Evolutionary conservation across 352 stramenopile species (phyloP).

Genomic region (Globisporangium orthogonon): DNA sequence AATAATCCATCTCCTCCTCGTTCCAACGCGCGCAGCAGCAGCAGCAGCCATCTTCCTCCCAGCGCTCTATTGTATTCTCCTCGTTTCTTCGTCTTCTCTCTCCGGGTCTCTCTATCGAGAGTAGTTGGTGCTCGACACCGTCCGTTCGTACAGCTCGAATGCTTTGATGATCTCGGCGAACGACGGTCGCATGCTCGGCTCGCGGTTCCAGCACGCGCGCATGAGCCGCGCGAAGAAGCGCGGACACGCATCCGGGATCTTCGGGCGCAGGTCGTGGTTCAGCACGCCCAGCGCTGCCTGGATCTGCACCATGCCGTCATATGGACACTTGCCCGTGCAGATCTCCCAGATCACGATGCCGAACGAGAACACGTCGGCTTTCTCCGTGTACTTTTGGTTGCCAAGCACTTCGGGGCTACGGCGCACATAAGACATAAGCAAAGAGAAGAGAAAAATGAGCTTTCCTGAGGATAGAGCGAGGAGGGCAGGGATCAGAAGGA

Average conservation of each 20-base stretch:
- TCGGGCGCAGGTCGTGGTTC: conserved; percentile 68
- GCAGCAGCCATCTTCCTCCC: neutral
- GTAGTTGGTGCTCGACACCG: conserved; percentile 7
- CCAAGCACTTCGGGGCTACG: conserved; percentile 79
- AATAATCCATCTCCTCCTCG: neutral
- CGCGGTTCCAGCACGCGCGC: conserved; percentile 67
- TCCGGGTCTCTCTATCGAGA: conserved; percentile 2
- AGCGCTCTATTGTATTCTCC: neutral
- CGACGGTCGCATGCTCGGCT: conserved; percentile 62
- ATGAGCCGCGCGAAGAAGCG: conserved; percentile 73
- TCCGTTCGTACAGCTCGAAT: conserved; percentile 34
- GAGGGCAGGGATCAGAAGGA: too few relatives aligned
- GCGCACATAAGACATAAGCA: too few relatives aligned
- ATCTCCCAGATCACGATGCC: conserved; percentile 94
- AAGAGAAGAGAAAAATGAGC: neutral
- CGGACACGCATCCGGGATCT: conserved; percentile 53
- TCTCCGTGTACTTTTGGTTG: conserved; percentile 91
- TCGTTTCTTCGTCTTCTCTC: neutral
- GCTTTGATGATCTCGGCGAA: conserved; percentile 57
- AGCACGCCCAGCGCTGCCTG: conserved; percentile 73
- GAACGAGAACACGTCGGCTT: conserved; percentile 92
- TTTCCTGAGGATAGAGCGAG: neutral
- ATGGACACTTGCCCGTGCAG: conserved; percentile 85
- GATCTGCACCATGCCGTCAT: conserved; percentile 88
- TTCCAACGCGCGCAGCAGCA: neutral